Conservation (phyloP, 805 yeast species). For the Saccharomycopsis sp. region DNA sequence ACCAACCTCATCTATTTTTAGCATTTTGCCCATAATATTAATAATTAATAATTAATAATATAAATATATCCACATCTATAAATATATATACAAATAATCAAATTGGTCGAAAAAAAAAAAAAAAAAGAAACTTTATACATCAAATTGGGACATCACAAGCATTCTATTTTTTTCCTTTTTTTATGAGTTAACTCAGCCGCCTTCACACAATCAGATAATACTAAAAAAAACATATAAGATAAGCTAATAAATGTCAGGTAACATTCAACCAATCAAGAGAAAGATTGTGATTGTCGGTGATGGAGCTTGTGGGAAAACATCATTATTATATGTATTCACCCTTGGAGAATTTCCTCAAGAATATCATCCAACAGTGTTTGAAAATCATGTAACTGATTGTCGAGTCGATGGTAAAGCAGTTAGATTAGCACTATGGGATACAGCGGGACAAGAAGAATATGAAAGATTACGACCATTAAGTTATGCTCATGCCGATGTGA, state of each 20-base stretch:
- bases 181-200: no score
- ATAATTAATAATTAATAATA: no score
- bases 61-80: no score
- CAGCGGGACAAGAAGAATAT: constrained; percentile 96
- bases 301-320: constrained; percentile 93
- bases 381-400: constrained; percentile 90
- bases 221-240: background rate
- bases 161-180: no score
- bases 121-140: no score
- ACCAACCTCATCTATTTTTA: no score
- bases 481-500: constrained; percentile 80
- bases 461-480: constrained; percentile 84
- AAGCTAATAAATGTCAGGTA: constrained; percentile 3
- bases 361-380: constrained; percentile 91
- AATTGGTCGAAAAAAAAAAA: no score
- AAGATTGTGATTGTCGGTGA: constrained; percentile 90
- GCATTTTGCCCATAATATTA: no score
- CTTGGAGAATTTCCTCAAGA: constrained; percentile 89
- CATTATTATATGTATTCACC: constrained; percentile 83
- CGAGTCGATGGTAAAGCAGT: constrained; percentile 91
- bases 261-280: constrained; percentile 40
- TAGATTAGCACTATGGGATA: constrained; percentile 86
- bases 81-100: no score
- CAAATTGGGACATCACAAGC: no score
- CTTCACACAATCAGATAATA: no score